Percentiles rank a stretch among this genome's conserved stretches.
phyloP scores from a whole-genome alignment of 768 basidiomycete species.

The Hygrocybe punicea region DNA sequence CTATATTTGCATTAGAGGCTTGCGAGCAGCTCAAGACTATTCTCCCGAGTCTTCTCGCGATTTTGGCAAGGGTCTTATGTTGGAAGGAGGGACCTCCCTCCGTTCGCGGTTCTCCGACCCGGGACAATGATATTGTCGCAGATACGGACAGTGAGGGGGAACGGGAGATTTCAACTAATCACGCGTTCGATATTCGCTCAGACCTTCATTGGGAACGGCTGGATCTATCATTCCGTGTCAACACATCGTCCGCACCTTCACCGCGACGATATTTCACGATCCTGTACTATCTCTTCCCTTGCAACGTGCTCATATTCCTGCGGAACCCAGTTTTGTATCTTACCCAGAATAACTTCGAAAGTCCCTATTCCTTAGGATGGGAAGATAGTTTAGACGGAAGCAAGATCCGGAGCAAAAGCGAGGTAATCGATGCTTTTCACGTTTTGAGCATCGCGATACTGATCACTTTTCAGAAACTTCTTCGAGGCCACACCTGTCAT shows the following conservation, averaged over 20 bases:
- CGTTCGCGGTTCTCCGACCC: slow-evolving; percentile 13
- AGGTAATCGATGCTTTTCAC: slow-evolving; percentile 48
- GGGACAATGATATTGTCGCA: slow-evolving; percentile 29
- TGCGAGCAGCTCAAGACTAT: slow-evolving; percentile 51
- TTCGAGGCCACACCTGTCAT: slow-evolving; percentile 72
- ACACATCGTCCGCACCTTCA: slow-evolving; percentile 53
- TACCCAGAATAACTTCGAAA: slow-evolving; percentile 43
- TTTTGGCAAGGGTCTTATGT: slow-evolving; percentile 68
- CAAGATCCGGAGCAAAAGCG: slow-evolving; percentile 66
- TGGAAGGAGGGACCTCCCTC: slow-evolving; percentile 59
- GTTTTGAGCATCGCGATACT: background rate
- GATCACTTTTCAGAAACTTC: slow-evolving; percentile 46
- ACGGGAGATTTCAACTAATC: slow-evolving; percentile 37
- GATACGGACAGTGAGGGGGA: slow-evolving; percentile 38
- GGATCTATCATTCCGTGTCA: slow-evolving; percentile 55
- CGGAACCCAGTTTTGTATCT: slow-evolving; percentile 67
- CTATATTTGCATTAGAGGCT: slow-evolving; percentile 66
- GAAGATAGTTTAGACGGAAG: slow-evolving; percentile 62
- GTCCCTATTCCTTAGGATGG: slow-evolving; percentile 72
- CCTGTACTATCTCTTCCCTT: slow-evolving; percentile 89
- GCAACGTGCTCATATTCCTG: slow-evolving; percentile 79
- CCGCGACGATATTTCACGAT: slow-evolving; percentile 68
- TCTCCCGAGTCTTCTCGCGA: slow-evolving; percentile 62
- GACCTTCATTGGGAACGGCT: slow-evolving; percentile 68
- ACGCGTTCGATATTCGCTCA: slow-evolving; percentile 43